Base-by-base conservation (phyloP, 257 asterid genomes). In the Penstemon davidsonii region DNA sequence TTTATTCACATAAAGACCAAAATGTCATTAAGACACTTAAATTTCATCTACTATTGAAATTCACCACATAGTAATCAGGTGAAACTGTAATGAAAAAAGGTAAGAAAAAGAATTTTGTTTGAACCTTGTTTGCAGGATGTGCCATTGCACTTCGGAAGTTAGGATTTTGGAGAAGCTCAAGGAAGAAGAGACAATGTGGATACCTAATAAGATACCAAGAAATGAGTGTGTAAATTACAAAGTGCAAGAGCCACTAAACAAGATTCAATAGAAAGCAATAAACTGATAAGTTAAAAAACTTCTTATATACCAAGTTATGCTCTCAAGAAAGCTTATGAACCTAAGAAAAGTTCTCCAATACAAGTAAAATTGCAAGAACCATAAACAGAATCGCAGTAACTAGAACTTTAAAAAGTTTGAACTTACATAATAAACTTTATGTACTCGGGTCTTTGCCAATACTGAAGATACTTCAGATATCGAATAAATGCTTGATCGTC, bases 401-500 rank as follows among this genome's bases (percentile, higher is more conserved):
- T 8, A 53, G 56, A 67, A 66, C 52, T 12, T 4, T 57, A 36
- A 36, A 66, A 36, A 39, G 4, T 2, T 25, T 25, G 33, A 25
- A 49, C 86, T 82, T 76, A 91, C 99, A 86, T 88, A 37, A 88
- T 88, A 76, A 86, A 94, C 86, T 91, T 88, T 8, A 86, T 46
- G 80, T 94, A 91, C 78, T 91, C 93, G 0, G 93, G 96, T 39
- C 87, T 83, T 78, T 91, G 99, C 99, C 98, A 91, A 75, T 91
- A 87, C 68, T 86, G 99, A 60, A 94, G 97, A 82, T 91, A 91
- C 71, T 86, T 91, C 74, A 91, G 84, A 78, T 94, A 94, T 66
- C 95, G 96, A 59, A 91, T 87, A 56, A 91, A 94, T 59, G 95
- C 90, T 75, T 91, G 96, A 79, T 91, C 96, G 80, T 94, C 98